Conservation (phyloP, 495 filamentous ascomycete species). For the Mycothermus thermophilus region DNA sequence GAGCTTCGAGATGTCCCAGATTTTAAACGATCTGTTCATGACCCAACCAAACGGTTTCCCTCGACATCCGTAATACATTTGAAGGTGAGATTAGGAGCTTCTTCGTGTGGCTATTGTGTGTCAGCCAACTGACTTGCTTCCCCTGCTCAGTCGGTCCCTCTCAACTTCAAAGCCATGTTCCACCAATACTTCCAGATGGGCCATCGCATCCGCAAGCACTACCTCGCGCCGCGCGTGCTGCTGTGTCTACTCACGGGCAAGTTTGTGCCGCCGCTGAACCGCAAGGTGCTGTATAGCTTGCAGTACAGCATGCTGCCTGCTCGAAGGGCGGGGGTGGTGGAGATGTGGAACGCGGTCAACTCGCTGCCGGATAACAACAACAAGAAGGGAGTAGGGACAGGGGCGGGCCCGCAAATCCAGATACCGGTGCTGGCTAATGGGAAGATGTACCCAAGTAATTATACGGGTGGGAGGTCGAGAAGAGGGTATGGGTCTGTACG, state of each 20-base stretch:
- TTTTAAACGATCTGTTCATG: slow-evolving; percentile 28
- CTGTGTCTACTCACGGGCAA: slow-evolving; percentile 77
- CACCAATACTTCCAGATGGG: slow-evolving; percentile 94
- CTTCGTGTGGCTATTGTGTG: background rate
- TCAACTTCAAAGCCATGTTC: slow-evolving; percentile 86
- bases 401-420: slow-evolving; percentile 9
- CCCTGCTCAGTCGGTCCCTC: slow-evolving; percentile 81
- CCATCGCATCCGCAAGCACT: slow-evolving; percentile 84
- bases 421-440: slow-evolving; percentile 13
- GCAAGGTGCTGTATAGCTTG: slow-evolving; percentile 87
- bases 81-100: slow-evolving; percentile 40
- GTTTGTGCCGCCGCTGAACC: slow-evolving; percentile 81
- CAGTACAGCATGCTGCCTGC: slow-evolving; percentile 97
- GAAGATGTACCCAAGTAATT: background rate
- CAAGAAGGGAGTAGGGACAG: too few relatives aligned
- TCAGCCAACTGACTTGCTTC: slow-evolving; percentile 1
- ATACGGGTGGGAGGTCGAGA: background rate
- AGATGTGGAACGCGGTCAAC: slow-evolving; percentile 63
- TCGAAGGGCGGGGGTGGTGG: slow-evolving; percentile 58
- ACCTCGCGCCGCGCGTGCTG: slow-evolving; percentile 75
- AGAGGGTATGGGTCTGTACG: background rate
- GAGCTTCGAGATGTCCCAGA: slow-evolving; percentile 65
- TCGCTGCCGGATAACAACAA: slow-evolving; percentile 40
- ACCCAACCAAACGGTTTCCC: slow-evolving; percentile 17
- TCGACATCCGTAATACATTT: slow-evolving; percentile 65